Evolutionary conservation across 805 yeast genomes (phyloP).

Genomic region (Pichia californica): DNA sequence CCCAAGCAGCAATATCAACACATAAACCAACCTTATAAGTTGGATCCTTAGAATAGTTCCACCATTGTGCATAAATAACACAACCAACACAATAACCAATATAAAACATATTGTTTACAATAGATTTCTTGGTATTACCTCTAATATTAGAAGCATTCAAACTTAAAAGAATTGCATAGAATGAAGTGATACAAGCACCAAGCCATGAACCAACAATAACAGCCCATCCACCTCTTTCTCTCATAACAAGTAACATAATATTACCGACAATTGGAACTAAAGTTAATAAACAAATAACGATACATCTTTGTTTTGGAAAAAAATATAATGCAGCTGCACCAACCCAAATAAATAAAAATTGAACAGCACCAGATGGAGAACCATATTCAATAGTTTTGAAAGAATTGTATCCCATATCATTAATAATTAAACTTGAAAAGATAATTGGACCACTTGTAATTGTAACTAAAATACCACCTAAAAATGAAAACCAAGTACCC

Average conservation of each 20-base stretch:
- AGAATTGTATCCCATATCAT: conserved; percentile 29
- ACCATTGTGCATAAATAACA: conserved; percentile 64
- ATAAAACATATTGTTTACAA: conserved; percentile 50
- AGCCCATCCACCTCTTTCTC: conserved; percentile 18
- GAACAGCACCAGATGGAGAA: conserved; percentile 29
- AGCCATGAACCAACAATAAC: conserved; percentile 19
- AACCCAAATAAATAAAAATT: conserved; percentile 22
- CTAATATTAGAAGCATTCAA: conserved; percentile 39
- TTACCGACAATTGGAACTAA: conserved; percentile 22
- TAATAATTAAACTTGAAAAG: conserved; percentile 22
- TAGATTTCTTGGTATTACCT: conserved; percentile 62
- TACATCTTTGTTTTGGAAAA: conserved; percentile 22
- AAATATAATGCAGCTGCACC: conserved; percentile 15
- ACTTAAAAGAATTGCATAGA: conserved; percentile 14
- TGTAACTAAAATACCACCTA: conserved; percentile 36
- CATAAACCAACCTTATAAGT: conserved; percentile 49
- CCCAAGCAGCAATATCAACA: conserved; percentile 43
- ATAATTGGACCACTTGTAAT: conserved; percentile 40
- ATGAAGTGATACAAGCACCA: conserved; percentile 18
- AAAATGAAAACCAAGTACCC: conserved; percentile 43
- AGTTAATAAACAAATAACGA: conserved; percentile 14
- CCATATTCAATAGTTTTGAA: conserved; percentile 22
- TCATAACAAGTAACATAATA: conserved; percentile 13
- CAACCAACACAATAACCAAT: conserved; percentile 60
- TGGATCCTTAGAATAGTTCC: conserved; percentile 50